Evolutionary conservation across 2,329 filamentous ascomycete species (phyloP), one percentile per base, ranked within the genome.

Genomic region (Aureobasidium pullulans): DNA sequence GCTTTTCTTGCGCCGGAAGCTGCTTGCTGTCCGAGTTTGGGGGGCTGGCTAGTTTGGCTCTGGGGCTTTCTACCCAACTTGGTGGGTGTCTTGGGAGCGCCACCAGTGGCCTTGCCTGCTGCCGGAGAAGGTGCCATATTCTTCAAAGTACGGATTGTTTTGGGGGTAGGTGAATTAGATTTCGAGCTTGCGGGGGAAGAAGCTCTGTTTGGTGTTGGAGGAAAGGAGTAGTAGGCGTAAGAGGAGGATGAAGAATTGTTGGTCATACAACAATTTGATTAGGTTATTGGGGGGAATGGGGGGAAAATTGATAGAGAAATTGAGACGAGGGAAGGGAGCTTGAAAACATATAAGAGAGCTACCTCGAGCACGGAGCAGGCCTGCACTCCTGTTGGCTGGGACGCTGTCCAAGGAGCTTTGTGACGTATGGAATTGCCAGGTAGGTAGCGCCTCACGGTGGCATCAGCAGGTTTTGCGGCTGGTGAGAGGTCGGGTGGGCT

Each of bases 151-250:
- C 64, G 66, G 60, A 61, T 63, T 64, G 65, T 62, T 34, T 65
- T 65, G 57, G 60, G 61, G 46, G 64, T 65, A 60, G 65, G 62
- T 50, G 71, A 69, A 65, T 68, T 70, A 63, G 73, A 72, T 62
- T 71, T 69, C 36, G 59, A 61, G 47, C 49, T 59, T n/a, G 57
- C 50, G 15, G 61, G 52, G 37, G 68, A 67, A 32, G 77, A 77
- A 66, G 66, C 61, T 67, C 76, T 72, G 64, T 72, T 77, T 58
- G 77, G 76, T 49, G 77, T 78, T 57, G 75, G 76, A 67, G 77
- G 77, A 62, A 79, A 79, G 62, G 77, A 78, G 68, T 78, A 79
- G 70, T 79, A 79, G 58, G 75, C 73, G 74, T 79, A 57, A 31
- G 53, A 46, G 52, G 52, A 79, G 65, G 72, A 73, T 66, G 73